Conservation (phyloP, 2,329 filamentous ascomycete species). For the Aureobasidium sp. region DNA sequence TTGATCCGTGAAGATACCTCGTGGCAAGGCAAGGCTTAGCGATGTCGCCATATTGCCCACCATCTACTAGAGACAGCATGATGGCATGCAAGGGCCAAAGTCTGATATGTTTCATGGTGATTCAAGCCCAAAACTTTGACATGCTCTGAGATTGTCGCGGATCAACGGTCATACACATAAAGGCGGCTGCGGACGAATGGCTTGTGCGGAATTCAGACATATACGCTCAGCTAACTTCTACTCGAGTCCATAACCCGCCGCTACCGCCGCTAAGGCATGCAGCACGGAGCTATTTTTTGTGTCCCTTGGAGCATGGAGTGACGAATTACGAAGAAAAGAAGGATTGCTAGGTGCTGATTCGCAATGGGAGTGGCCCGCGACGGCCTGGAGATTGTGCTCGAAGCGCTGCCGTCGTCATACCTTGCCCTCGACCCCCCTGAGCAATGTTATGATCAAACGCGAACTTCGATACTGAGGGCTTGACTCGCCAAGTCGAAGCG, state of each 20-base stretch:
- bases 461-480: neutral
- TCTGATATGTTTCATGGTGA: conserved; percentile 2
- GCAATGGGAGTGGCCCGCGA: neutral
- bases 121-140: conserved; percentile 10
- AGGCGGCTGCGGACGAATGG: neutral
- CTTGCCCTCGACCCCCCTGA: neutral
- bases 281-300: neutral
- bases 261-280: neutral
- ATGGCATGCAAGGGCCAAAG: conserved; percentile 8
- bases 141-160: neutral
- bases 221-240: neutral
- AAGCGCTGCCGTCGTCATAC: conserved; percentile 2
- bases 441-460: conserved; percentile 1
- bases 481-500: conserved; percentile 7
- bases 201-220: neutral
- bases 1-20: neutral
- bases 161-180: neutral
- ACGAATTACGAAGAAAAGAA: neutral
- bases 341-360: neutral
- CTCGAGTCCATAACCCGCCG: neutral
- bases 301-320: neutral
- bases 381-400: conserved; percentile 1
- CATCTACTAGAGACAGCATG: conserved; percentile 5
- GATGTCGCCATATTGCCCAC: conserved; percentile 9
- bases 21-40: neutral